These are phyloP conservation scores for Elongisporangium prolatum DNA, from an alignment of 352 stramenopile species.

Conservation along the genomic window DNA sequence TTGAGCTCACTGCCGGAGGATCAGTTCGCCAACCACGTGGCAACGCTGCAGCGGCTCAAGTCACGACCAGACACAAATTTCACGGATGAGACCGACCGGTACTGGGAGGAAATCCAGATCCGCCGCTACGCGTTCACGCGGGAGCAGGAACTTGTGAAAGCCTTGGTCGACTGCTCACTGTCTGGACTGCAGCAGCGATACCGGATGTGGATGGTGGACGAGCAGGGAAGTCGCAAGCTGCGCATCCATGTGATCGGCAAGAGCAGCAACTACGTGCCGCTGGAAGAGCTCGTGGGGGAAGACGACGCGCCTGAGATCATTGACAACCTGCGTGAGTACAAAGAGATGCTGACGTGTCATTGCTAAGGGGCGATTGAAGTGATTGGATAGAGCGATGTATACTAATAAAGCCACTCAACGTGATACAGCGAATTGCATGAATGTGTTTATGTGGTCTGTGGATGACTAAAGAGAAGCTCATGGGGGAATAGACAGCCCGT, in stretches of 20 bases:
- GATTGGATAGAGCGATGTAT: too few species aligned
- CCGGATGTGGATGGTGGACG: constrained; percentile 41
- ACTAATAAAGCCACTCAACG: too few species aligned
- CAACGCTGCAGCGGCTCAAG: constrained; percentile 38
- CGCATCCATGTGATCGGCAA: constrained; percentile 73
- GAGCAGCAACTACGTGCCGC: constrained; percentile 47
- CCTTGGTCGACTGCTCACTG: constrained; percentile 35
- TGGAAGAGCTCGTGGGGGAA: constrained; percentile 50
- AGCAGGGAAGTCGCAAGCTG: constrained; percentile 37
- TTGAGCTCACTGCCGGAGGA: constrained; percentile 21
- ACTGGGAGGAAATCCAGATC: constrained; percentile 73
- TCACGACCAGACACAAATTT: constrained; percentile 43
- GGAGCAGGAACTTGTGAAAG: constrained; percentile 35
- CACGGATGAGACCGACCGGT: constrained; percentile 49
- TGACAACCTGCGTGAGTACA: constrained; percentile 52
- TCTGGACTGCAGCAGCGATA: constrained; percentile 42
- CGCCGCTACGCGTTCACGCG: constrained; percentile 61
- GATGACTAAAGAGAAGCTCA: too few species aligned
- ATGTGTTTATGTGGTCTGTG: too few species aligned
- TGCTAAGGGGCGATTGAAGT: too few species aligned
- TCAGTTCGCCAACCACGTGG: constrained; percentile 43
- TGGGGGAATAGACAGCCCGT: too few species aligned
- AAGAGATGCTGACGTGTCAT: constrained; percentile 48
- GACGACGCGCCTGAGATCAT: constrained; percentile 54
- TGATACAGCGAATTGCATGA: too few species aligned